Conservation (phyloP, 108 stramenopile genomes). For the Cylindrotheca closterium region DNA sequence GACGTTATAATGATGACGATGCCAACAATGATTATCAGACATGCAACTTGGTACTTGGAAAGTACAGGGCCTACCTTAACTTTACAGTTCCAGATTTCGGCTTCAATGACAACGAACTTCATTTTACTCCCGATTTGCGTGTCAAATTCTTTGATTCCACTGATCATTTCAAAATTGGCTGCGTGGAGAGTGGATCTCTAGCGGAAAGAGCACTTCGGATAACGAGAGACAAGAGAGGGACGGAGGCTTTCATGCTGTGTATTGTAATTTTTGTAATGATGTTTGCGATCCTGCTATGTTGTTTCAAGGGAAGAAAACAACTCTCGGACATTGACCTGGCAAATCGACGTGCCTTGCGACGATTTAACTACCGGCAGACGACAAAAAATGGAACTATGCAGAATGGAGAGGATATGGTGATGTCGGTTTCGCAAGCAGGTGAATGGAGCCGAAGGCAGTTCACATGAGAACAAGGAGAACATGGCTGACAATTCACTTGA, state of each 20-base stretch:
- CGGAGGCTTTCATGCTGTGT: slow-evolving; percentile 5
- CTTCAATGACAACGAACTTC: not conserved
- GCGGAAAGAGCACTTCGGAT: not conserved
- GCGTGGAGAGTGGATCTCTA: slow-evolving; percentile 15
- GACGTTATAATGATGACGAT: too few relatives aligned
- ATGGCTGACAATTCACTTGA: too few relatives aligned
- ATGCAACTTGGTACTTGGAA: not conserved
- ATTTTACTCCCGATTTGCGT: slow-evolving; percentile 9
- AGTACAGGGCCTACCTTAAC: not conserved
- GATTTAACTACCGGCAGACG: slow-evolving; percentile 18
- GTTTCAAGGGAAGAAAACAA: not conserved
- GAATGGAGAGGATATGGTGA: not conserved
- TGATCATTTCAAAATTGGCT: too few relatives aligned
- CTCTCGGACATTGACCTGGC: not conserved
- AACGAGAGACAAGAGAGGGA: not conserved
- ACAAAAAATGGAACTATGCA: slow-evolving; percentile 6
- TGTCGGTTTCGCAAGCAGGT: not conserved
- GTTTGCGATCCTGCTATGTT: not conserved
- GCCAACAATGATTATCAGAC: too few relatives aligned
- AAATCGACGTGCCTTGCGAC: slow-evolving; percentile 11
- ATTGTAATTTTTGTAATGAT: slow-evolving; percentile 1
- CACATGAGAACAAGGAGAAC: not conserved
- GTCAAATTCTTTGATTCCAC: slow-evolving; percentile 9
- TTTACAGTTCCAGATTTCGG: slow-evolving; percentile 6
- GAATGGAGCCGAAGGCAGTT: not conserved